Percentiles rank a stretch among this genome's conserved stretches.
Conservation (phyloP, 768 basidiomycete genomes). For the Leucosporidium scottii region DNA sequence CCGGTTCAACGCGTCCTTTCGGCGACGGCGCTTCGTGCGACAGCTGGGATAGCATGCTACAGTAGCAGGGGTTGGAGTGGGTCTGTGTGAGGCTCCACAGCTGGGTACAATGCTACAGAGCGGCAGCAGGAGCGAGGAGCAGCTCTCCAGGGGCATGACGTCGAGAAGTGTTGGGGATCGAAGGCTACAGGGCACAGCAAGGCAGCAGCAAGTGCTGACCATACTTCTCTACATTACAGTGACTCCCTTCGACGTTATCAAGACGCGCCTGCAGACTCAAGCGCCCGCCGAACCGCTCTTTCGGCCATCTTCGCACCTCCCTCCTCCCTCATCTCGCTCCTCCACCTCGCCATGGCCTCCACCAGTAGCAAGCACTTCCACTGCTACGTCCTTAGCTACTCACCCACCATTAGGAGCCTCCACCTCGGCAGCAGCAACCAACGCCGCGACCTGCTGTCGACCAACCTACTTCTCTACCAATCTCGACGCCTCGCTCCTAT, state of each 20-base stretch:
- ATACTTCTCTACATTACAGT: conserved; percentile 49
- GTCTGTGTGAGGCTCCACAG: too few relatives aligned
- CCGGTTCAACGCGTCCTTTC: background rate
- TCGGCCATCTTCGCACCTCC: conserved; percentile 30
- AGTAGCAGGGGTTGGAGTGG: too few relatives aligned
- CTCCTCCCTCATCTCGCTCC: conserved; percentile 9
- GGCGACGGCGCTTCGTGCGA: background rate
- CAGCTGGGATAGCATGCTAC: too few relatives aligned
- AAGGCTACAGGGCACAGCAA: too few relatives aligned
- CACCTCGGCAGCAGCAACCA: conserved; percentile 6
- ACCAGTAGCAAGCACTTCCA: conserved; percentile 20
- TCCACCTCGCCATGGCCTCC: conserved; percentile 19
- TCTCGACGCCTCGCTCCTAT: conserved; percentile 21
- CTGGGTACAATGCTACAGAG: too few relatives aligned
- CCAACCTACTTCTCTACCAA: conserved; percentile 27
- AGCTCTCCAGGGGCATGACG: too few relatives aligned
- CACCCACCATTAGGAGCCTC: background rate
- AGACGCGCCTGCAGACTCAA: conserved; percentile 91
- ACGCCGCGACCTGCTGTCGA: conserved; percentile 33
- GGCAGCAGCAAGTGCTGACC: background rate
- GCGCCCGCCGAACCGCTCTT: conserved; percentile 46
- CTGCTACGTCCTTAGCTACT: background rate
- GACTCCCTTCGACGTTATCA: conserved; percentile 98
- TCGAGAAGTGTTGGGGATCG: too few relatives aligned
- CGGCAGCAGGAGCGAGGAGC: too few relatives aligned